These are phyloP conservation scores for Astrothelium macrocarpum DNA, from an alignment of 495 filamentous ascomycete species.

Conservation along the genomic window DNA sequence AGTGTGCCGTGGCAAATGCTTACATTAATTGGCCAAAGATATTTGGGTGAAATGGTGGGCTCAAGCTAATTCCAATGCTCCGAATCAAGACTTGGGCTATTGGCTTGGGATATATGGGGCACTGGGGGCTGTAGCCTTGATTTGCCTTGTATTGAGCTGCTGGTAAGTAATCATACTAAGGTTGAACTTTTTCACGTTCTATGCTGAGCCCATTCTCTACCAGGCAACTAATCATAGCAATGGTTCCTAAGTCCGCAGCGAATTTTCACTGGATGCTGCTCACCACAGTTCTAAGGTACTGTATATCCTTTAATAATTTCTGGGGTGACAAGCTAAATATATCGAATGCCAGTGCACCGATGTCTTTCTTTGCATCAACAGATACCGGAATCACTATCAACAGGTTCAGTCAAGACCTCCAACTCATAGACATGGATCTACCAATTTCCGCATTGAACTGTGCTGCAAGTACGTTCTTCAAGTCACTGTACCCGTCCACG, in stretches of 20 bases:
- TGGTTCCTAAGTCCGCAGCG: slow-evolving; percentile 45
- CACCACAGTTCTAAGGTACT: slow-evolving; percentile 38
- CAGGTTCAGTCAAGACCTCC: slow-evolving; percentile 40
- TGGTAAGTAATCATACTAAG: slow-evolving; percentile 34
- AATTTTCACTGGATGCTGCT: slow-evolving; percentile 42
- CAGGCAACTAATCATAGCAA: slow-evolving; percentile 42
- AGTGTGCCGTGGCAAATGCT: too few relatives aligned
- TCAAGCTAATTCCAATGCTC: slow-evolving; percentile 14
- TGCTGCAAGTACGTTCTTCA: slow-evolving; percentile 31
- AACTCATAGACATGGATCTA: slow-evolving; percentile 36
- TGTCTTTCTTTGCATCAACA: slow-evolving; percentile 34
- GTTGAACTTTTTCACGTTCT: too few relatives aligned
- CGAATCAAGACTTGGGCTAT: slow-evolving; percentile 37
- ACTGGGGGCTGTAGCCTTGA: slow-evolving; percentile 36
- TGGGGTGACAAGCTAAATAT: not conserved
- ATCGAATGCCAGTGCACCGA: slow-evolving; percentile 12
- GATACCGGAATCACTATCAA: slow-evolving; percentile 38
- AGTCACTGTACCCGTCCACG: not conserved
- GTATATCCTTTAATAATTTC: not conserved
- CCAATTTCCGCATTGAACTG: slow-evolving; percentile 17
- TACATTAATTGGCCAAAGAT: slow-evolving; percentile 21
- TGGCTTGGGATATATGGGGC: slow-evolving; percentile 50
- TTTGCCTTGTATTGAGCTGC: slow-evolving; percentile 37
- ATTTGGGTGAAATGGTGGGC: slow-evolving; percentile 52
- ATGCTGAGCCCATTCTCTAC: slow-evolving; percentile 5